Evolutionary conservation across 768 basidiomycete species (phyloP), one percentile per base, ranked within the genome.

Genomic region (Leccinum pellstonianum): DNA sequence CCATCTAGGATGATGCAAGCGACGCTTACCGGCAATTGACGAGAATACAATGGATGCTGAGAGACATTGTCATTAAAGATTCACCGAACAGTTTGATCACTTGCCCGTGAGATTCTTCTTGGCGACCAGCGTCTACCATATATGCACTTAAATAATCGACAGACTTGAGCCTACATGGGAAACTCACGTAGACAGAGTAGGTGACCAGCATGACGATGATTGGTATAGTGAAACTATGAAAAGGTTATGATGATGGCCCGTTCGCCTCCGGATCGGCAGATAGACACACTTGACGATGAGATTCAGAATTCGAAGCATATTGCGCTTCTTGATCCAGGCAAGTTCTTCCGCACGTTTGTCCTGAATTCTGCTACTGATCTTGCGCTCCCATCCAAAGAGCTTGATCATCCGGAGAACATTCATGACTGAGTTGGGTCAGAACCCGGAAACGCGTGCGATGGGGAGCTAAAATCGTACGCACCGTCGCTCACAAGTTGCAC

Each of bases 321-420:
- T 79, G 27, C 78, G 72, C 64, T 80, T 82, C 76, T 77, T 80
- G 52, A 86, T 73, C 70, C 77, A 80, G 1, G 64, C 58, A 21
- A 92, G 72, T 68, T 92, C 90, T 11, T 81, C 80, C 43, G 84
- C 80, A 57, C 89, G 80, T 65, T 81, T 82, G 31, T 78, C 79
- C 17, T 77, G 73, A 49, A 92, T 75, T 54, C 77, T 77, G 14
- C 78, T 68, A n/a, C 79, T 75, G 66, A 87, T 80, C 53, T 82
- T 79, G 61, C 80, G 79, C 77, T 86, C 81, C 80, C 88, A 82
- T 14, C 80, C 88, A 63, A 91, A 89, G 43, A 90, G 74, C 70
- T 90, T 90, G 68, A 88, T 77, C 83, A 88, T 87, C 14, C 86
- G 80, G 19, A 87, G 71, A 23, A 83, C 79, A 55, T 79, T 80